phyloP scores from a whole-genome alignment of 2,329 filamentous ascomycete genomes.

The Ciborinia camelliae region DNA sequence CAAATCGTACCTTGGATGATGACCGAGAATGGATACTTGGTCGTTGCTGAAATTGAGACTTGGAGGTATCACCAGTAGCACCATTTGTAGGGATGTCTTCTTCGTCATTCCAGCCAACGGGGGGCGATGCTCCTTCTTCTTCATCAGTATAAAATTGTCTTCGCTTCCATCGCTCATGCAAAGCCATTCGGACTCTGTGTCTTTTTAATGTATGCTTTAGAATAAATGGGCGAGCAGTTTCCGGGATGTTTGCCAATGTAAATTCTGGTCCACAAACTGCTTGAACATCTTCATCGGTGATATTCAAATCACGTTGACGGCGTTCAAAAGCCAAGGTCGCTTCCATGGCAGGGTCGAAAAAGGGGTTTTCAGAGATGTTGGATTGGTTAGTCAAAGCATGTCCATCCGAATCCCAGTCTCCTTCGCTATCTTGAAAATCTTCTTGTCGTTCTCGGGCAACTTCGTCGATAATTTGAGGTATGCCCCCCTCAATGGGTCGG shows the following conservation, averaged over 20 bases:
- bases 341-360: background rate
- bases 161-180: constrained; percentile 72
- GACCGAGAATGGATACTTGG: constrained; percentile 60
- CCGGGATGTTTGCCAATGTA: constrained; percentile 28
- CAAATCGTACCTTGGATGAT: constrained; percentile 75
- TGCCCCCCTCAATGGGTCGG: constrained; percentile 30
- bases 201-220: constrained; percentile 31
- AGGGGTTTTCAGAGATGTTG: background rate
- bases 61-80: constrained; percentile 43
- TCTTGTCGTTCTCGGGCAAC: constrained; percentile 2
- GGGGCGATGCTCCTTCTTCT: constrained; percentile 70
- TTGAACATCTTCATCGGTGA: constrained; percentile 35
- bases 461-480: constrained; percentile 26
- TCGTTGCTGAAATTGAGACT: constrained; percentile 43
- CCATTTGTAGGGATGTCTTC: constrained; percentile 48
- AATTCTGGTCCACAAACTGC: constrained; percentile 32
- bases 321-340: constrained; percentile 21
- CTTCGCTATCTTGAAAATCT: background rate
- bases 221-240: constrained; percentile 28
- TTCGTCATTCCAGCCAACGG: constrained; percentile 59
- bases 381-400: background rate
- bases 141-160: constrained; percentile 81
- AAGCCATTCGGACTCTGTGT: constrained; percentile 31
- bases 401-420: background rate
- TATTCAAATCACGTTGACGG: constrained; percentile 30